Percentiles rank a stretch among this genome's conserved stretches.
Evolutionary conservation across 2,329 filamentous ascomycete genomes (phyloP).

Genomic region (Fusarium liriodendri): DNA sequence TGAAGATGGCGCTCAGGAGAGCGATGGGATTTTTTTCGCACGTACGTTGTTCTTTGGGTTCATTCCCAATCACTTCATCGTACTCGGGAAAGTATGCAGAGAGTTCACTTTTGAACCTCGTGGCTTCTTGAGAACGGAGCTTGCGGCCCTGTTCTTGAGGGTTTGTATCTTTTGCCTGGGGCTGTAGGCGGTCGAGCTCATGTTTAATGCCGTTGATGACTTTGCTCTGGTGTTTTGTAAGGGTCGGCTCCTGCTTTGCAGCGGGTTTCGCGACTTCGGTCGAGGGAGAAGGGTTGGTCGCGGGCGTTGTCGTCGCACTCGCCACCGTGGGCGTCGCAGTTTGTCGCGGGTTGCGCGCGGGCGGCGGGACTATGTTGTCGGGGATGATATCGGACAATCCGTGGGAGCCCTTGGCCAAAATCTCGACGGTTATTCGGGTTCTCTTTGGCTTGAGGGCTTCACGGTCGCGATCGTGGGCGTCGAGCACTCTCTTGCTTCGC

Average conservation of each 20-base stretch:
- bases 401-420: conserved; percentile 52
- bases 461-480: conserved; percentile 57
- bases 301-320: conserved; percentile 22
- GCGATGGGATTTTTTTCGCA: conserved; percentile 42
- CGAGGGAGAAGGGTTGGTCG: conserved; percentile 29
- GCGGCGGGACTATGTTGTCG: conserved; percentile 43
- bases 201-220: conserved; percentile 71
- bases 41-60: conserved; percentile 81
- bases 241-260: conserved; percentile 43
- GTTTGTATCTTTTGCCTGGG: conserved; percentile 57
- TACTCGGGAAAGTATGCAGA: conserved; percentile 93
- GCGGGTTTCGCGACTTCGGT: conserved; percentile 25
- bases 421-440: conserved; percentile 65
- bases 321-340: conserved; percentile 36
- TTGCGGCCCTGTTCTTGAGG: conserved; percentile 75
- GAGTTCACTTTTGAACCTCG: conserved; percentile 90
- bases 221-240: conserved; percentile 67
- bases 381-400: conserved; percentile 30
- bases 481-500: conserved; percentile 59
- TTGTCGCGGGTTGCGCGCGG: conserved; percentile 41
- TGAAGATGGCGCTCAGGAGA: conserved; percentile 1
- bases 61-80: conserved; percentile 91
- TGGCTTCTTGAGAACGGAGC: conserved; percentile 86
- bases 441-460: conserved; percentile 61
- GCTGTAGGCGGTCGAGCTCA: conserved; percentile 68